Base-by-base conservation (phyloP, 2,329 filamentous ascomycete species). In the Rhinocladiella similis region DNA sequence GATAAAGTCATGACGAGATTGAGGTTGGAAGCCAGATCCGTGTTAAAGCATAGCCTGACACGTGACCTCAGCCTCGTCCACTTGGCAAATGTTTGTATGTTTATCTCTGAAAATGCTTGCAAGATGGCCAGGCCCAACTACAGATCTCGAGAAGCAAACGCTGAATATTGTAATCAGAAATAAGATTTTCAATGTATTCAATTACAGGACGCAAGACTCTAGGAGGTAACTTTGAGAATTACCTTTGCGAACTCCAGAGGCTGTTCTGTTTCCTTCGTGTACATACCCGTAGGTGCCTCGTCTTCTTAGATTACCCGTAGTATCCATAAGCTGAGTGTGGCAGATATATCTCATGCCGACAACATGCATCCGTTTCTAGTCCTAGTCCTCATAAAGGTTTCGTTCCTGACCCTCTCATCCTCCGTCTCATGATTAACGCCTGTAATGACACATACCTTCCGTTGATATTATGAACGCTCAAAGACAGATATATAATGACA, bases 401-500 rank as follows among this genome's bases (percentile, higher is more conserved):
- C 43, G 43, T 46, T 13, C 43, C 43, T 27, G 20, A 45, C 27
- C 39, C 22, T 6, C 20, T n/a, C 2, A 19, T 41, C 25, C 33
- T 48, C 43, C 19, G 29, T 20, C 45, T 46, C 46, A 18, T 16
- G 22, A 36, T 42, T 10, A 33, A 33, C 29, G 29, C 29, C 29
- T 33, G 29, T 33, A 33, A 33, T 33, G 29, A 33, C 29, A 33
- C 19, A 27, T 19, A 27, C 47, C 41, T 14, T 47, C 19, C 25
- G 14, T 10, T 9, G 47, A n/a, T 48, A 42, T 35, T 36, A 50
- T n/a, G 48, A 56, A 53, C 59, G 59, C 59, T 61, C 59, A 58
- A 25, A 55, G n/a, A 9, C 22, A 57, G 52, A 33, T 33, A 33
- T 33, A 33, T 13, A 53, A 50, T 16, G 46, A 36, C 46, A 52